Evolutionary conservation across 345 rosid species (phyloP).

Genomic region (Linum lewisii): DNA sequence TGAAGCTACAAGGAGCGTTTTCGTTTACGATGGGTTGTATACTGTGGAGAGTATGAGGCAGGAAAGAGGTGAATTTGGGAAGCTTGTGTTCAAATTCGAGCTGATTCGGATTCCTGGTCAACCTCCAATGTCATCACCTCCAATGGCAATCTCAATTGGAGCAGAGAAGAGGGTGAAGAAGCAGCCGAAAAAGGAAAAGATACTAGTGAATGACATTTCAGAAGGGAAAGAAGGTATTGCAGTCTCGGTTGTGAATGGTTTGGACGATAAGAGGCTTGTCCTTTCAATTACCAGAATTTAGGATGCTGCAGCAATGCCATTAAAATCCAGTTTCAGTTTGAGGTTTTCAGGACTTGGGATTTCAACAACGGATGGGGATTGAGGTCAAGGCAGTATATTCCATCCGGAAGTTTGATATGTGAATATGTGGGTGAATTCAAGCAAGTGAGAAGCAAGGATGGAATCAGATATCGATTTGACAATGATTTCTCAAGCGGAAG

Average conservation of each 20-base stretch:
- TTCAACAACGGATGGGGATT: slow-evolving; percentile 42
- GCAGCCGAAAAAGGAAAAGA: background rate
- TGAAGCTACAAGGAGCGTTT: background rate
- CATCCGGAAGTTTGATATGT: slow-evolving; percentile 44
- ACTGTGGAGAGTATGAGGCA: slow-evolving; percentile 10
- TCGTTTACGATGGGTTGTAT: slow-evolving; percentile 28
- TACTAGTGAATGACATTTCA: slow-evolving; percentile 10
- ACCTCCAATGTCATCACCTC: background rate
- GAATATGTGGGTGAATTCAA: slow-evolving; percentile 37
- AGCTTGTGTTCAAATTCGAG: slow-evolving; percentile 18
- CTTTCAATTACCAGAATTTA: background rate
- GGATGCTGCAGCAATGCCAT: background rate
- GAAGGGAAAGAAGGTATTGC: slow-evolving; percentile 15
- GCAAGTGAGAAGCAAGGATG: background rate
- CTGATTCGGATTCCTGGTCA: slow-evolving; percentile 15
- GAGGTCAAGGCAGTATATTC: slow-evolving; percentile 39
- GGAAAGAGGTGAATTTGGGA: slow-evolving; percentile 16
- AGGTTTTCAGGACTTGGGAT: slow-evolving; percentile 38
- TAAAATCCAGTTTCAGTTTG: slow-evolving; percentile 23
- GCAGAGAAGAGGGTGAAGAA: background rate
- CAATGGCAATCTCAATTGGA: background rate
- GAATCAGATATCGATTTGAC: slow-evolving; percentile 7
- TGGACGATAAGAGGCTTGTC: slow-evolving; percentile 6
- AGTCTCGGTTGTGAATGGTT: slow-evolving; percentile 1
- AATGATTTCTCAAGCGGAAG: background rate